Conservation (phyloP, 2,329 filamentous ascomycete species). For the Fusarium poae region DNA sequence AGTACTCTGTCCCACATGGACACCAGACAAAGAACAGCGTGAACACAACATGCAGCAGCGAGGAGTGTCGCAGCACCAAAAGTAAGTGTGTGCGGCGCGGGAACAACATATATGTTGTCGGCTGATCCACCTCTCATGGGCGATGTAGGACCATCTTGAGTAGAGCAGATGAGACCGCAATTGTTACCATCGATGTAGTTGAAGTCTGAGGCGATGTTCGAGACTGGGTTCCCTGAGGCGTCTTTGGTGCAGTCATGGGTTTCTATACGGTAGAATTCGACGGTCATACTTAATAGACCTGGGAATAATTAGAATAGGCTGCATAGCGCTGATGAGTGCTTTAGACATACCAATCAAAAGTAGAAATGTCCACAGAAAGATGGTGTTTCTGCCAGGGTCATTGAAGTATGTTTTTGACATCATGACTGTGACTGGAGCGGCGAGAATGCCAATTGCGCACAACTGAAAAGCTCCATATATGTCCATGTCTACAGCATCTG, state of each 20-base stretch:
- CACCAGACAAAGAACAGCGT: constrained; percentile 71
- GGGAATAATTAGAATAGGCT: not conserved
- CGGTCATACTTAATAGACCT: constrained; percentile 71
- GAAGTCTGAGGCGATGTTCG: constrained; percentile 56
- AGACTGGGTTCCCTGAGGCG: constrained; percentile 54
- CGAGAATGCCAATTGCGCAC: constrained; percentile 74
- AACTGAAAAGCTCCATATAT: constrained; percentile 76
- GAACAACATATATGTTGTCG: constrained; percentile 73
- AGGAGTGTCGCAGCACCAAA: constrained; percentile 72
- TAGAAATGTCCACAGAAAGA: constrained; percentile 74
- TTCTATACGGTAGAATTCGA: constrained; percentile 72
- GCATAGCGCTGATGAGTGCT: accelerated
- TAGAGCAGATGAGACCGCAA: constrained; percentile 64
- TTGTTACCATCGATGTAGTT: constrained; percentile 55
- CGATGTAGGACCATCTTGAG: constrained; percentile 63
- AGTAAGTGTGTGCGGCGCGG: constrained; percentile 65
- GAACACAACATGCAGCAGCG: constrained; percentile 73
- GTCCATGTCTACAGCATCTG: constrained; percentile 76
- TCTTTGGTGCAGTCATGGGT: constrained; percentile 59
- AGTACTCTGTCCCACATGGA: constrained; percentile 75
- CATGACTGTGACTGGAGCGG: constrained; percentile 72
- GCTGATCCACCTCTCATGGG: constrained; percentile 67
- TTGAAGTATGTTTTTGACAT: constrained; percentile 74
- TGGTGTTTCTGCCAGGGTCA: constrained; percentile 72
- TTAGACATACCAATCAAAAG: constrained; percentile 66